These are phyloP conservation scores for Aegle marmelos DNA, from an alignment of 345 rosid species.

Conservation along the genomic window DNA sequence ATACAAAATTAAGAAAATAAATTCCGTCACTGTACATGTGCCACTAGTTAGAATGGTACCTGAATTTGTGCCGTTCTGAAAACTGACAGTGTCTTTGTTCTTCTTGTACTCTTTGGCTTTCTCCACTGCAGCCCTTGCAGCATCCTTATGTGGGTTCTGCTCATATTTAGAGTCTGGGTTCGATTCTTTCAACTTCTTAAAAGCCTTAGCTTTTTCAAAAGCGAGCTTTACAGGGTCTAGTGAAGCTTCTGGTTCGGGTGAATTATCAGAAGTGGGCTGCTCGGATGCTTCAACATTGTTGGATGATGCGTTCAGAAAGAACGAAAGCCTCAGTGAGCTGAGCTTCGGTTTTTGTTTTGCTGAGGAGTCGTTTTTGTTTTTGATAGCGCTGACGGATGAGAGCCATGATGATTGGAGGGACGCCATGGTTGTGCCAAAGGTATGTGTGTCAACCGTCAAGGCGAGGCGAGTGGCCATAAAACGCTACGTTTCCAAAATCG, in stretches of 20 bases:
- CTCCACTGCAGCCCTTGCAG: slow-evolving; percentile 44
- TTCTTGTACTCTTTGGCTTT: slow-evolving; percentile 40
- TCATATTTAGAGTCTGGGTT: slow-evolving; percentile 13
- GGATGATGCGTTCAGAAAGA: slow-evolving; percentile 30
- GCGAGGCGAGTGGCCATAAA: not conserved
- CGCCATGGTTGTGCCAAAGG: slow-evolving; percentile 28
- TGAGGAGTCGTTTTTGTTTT: slow-evolving; percentile 25
- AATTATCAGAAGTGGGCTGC: slow-evolving; percentile 14
- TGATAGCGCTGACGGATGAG: slow-evolving; percentile 34
- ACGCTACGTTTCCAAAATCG: not conserved
- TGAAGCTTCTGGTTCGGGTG: slow-evolving; percentile 15
- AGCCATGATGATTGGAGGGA: slow-evolving; percentile 36
- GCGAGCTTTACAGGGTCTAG: slow-evolving; percentile 69
- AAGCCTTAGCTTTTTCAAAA: slow-evolving; percentile 59
- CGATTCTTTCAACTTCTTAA: slow-evolving; percentile 28
- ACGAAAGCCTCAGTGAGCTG: slow-evolving; percentile 24
- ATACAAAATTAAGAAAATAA: not conserved
- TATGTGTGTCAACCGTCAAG: not conserved
- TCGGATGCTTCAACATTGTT: slow-evolving; percentile 22
- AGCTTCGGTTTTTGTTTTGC: slow-evolving; percentile 21
- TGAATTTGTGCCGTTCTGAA: slow-evolving; percentile 24
- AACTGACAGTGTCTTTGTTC: slow-evolving; percentile 21
- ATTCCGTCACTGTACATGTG: not conserved
- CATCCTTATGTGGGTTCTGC: slow-evolving; percentile 14
- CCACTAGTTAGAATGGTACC: slow-evolving; percentile 16